Percentiles rank a stretch among this genome's conserved stretches.
These are phyloP conservation scores for Wilhelminamyces savonicus DNA, from an alignment of 805 yeast species.

Conservation along the genomic window DNA sequence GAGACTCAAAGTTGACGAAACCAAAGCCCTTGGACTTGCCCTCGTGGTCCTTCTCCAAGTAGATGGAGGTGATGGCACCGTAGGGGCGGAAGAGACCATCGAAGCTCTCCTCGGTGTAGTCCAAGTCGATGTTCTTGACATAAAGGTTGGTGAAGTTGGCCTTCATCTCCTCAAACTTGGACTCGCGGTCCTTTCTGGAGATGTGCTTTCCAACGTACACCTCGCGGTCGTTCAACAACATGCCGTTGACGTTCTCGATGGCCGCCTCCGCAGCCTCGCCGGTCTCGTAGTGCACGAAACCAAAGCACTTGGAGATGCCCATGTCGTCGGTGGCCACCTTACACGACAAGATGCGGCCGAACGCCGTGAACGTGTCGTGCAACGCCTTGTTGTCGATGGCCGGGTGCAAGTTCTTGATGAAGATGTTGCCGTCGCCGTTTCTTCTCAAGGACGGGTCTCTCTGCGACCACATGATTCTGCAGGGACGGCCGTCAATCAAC, in stretches of 20 bases:
- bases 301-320: slow-evolving; percentile 92
- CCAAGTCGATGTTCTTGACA: slow-evolving; percentile 81
- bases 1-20: slow-evolving; percentile 84
- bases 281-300: slow-evolving; percentile 94
- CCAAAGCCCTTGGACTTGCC: slow-evolving; percentile 95
- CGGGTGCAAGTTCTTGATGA: slow-evolving; percentile 97
- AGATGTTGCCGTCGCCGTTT: slow-evolving; percentile 93
- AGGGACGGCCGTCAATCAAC: slow-evolving; percentile 88
- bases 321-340: slow-evolving; percentile 93
- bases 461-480: slow-evolving; percentile 99
- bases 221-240: slow-evolving; percentile 93
- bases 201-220: slow-evolving; percentile 94
- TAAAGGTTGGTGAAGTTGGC: slow-evolving; percentile 94
- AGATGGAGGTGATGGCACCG: slow-evolving; percentile 81
- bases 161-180: slow-evolving; percentile 83
- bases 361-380: slow-evolving; percentile 95
- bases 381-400: slow-evolving; percentile 98
- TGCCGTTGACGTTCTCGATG: slow-evolving; percentile 95
- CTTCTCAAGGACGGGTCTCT: slow-evolving; percentile 95
- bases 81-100: slow-evolving; percentile 60
- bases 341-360: slow-evolving; percentile 93
- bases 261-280: slow-evolving; percentile 92
- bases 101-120: slow-evolving; percentile 65
- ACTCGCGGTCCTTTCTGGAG: slow-evolving; percentile 88
- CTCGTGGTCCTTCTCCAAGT: slow-evolving; percentile 71